Evolutionary conservation across 2,329 filamentous ascomycete species (phyloP).

Genomic region (Didymella lethalis): DNA sequence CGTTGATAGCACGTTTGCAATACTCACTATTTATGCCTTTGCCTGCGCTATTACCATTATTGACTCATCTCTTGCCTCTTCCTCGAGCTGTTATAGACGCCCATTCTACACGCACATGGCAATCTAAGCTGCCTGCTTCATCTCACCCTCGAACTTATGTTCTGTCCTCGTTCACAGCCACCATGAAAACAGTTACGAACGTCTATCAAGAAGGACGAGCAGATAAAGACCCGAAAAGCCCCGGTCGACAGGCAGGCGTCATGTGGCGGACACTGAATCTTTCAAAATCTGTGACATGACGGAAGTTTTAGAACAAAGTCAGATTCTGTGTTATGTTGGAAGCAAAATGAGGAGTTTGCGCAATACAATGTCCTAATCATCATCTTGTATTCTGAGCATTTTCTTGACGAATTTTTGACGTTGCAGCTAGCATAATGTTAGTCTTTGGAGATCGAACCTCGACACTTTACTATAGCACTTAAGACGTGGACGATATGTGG

Average conservation of each 20-base stretch:
- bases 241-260: neutral
- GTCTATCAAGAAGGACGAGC: neutral
- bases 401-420: too few species aligned
- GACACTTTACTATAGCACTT: too few species aligned
- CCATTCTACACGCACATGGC: neutral
- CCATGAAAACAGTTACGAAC: neutral
- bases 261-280: neutral
- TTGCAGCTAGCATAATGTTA: too few species aligned
- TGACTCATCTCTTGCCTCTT: neutral
- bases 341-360: too few species aligned
- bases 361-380: too few species aligned
- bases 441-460: too few species aligned
- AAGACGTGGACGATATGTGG: too few species aligned
- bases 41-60: neutral
- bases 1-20: too few species aligned
- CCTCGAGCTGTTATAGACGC: neutral
- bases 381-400: too few species aligned
- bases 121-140: conserved; percentile 1
- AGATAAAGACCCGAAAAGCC: conserved; percentile 1
- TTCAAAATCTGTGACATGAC: neutral
- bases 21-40: too few species aligned
- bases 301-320: neutral
- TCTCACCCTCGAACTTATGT: conserved; percentile 1
- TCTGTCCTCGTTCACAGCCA: neutral
- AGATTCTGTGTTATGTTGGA: neutral